Base-by-base conservation (phyloP, 805 yeast species). In the Candida insectorum region DNA sequence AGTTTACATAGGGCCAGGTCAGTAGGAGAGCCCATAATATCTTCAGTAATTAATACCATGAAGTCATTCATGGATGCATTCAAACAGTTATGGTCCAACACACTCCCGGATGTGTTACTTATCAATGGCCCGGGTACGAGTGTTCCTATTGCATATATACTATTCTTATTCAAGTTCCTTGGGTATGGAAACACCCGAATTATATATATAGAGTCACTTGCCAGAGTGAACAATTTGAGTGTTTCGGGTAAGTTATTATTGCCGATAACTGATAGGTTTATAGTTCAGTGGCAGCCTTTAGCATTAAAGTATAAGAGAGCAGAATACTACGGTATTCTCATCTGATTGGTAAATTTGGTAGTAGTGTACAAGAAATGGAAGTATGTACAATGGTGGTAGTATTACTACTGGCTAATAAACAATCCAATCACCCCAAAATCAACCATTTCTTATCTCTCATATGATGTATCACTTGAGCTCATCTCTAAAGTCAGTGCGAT, bases 211-310 rank as follows among this genome's bases (percentile, higher is more conserved):
- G 97, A 91, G 57, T 81, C 93, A 30, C 65, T 91, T 26, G 97
- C 97, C 0, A 65, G 97, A 26, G 96, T 88, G 7, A 65, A 69
- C 34, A 60, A 65, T 2, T 66, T 93, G 33, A 87, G 96, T 50
- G 59, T 88, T 20, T 79, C 89, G 12, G 98, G 97, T 0, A 52
- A 59, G 30, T 54, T 93, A 13, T 52, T 91, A 10, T 65, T 83
- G 41, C 87, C 87, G 3, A 62, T 93, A 4, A 68, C 80, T 4
- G 84, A 87, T 52, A 65, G 89, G 15, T 84, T 93, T 40, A 50
- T 93, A 1, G 97, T 93, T 6, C 98, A 93, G 55, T 93, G 98
- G 98, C 75, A 75, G 17, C 65, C 68, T 17, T 62, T 93, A 35
- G 66, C 71, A 6, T 41, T 49, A 14, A 50, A 55, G 34, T 79